Base-by-base conservation (phyloP, 31 red algal species). In the Bonnemaisonia californica region DNA sequence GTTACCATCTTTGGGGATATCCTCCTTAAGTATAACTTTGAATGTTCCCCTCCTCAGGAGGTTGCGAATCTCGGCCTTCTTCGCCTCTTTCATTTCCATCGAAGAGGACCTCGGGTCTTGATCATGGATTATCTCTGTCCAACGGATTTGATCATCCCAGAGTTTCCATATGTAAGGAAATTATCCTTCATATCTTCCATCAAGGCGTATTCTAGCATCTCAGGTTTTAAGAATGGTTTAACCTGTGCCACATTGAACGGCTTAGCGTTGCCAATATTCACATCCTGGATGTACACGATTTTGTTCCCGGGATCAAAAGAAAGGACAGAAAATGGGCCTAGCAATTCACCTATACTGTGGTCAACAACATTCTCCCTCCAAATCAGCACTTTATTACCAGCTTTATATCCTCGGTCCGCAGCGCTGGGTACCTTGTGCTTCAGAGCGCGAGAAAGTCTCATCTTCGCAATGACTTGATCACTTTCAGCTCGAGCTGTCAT, bases 241-340 rank as follows among this genome's bases (percentile, higher is more conserved):
- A 57, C 71, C 54, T 75, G 39, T 75, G 71, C 41, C 36, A 75
- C 0, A 24, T 75, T 54, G 41, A 56, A 75, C 22, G 71, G 71
- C 36, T n/a, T 27, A 0, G 39, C 0, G 0, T 0, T n/a, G 41
- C 71, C 71, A 57, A 75, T 47, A 35, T 55, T 75, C 41, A 0
- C 41, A 54, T 75, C 71, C 0, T 75, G 39, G 5, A 75, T 26
- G 36, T 54, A 56, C 3, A 47, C 1, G 4, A 75, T 0, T 41
- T 75, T 75, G 22, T 13, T 47, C 26, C 21, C 34, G 18, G 28
- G 23, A 26, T 75, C 36, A 48, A 75, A 24, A 21, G 23, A 0
- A n/a, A 75, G 36, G 31, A 75, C 41, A 0, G 21, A 19, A 56
- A 75, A 75, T 9, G 71, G 71, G 0, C 71, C 71, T 4, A 75